Evolutionary conservation across 176 grass and related monocot species (phyloP), one percentile per base, ranked within the genome.

Genomic region (Oryza glaberrima): DNA sequence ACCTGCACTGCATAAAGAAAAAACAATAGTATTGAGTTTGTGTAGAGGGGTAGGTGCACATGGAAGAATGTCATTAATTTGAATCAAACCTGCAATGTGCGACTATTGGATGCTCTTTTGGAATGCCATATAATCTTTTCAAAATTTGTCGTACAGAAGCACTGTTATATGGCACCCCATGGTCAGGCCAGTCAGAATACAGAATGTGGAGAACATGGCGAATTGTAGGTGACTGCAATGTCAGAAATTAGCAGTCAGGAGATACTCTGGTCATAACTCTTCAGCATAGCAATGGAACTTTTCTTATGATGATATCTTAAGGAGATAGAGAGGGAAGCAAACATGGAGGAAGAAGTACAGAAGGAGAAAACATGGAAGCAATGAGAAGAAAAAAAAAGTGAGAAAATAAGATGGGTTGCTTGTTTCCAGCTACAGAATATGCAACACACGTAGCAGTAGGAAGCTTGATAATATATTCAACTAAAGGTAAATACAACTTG

Each of bases 151-250:
- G 64, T 79, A 99, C 88, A 51, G 69, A 48, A 73, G 11, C 47
- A 46, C 86, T 94, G 85, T 34, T n/a, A 8, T n/a, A 73, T 43
- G 93, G 96, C 41, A 96, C 91, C 4, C 91, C 93, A 84, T 99
- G 96, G 88, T 99, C 96, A 73, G 96, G 96, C 96, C 96, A 99
- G 32, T 95, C 84, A 38, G 91, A 81, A 49, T 99, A 83, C 72
- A 92, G 71, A 26, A 99, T 94, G 75, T 99, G 96, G 52, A 96
- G 90, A 89, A 99, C 90, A 86, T 71, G 34, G 48, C 65, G 74
- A 80, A 86, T 83, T 81, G 7, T 61, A 3, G 20, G 35, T 86
- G 78, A 88, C 96, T 98, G 45, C 40, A 87, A 75, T 16, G 79
- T 72, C 70, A 87, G 76, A 3, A 75, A 79, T 16, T 56, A 75